Evolutionary conservation across 1,139 yeast species (phyloP), one percentile per base, ranked within the genome.

Genomic region (Petasospora rhodanensis): DNA sequence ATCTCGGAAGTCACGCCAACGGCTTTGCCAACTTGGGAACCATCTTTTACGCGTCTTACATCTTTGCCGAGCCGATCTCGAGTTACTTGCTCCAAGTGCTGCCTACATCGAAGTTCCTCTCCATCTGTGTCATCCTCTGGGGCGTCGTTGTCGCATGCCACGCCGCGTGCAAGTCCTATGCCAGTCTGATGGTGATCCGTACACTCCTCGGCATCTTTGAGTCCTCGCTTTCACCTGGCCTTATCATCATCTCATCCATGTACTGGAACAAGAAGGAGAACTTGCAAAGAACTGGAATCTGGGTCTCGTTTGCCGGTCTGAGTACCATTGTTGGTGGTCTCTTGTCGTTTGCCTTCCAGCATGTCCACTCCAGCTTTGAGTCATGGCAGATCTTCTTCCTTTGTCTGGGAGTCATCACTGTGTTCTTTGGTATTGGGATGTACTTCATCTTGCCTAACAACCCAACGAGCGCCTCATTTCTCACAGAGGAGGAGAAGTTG

Each of bases 21-120:
- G 62, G 66, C 33, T 70, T 64, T 46, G 61, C 67, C 19, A 75
- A 82, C 72, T 58, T 74, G 32, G 73, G 78, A n/a, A 76, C 84
- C 1, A 67, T 76, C 20, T 78, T 79, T 52, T 62, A 64, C 32
- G 70, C 67, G 4, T 58, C 70, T 25, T 73, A 72, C 41, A 74
- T 74, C 31, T 59, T 69, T 38, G 80, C 82, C 22, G 73, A 74
- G 30, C 65, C 73, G 14, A 70, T 80, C 1, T 62, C 70, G 12
- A 62, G 66, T 29, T 66, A 64, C 43, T 43, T 72, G 11, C 53
- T 74, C 18, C 74, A 74, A 46, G 61, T 61, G 31, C 55, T 65
- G 16, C 77, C 76, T 1, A 65, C 73, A 18, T 73, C 69, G 0
- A 73, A 71, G 44, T 63, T 62, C 37, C 52, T 69, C 2, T 64